Percentiles rank a stretch among this genome's conserved stretches.
phyloP scores from a whole-genome alignment of 2,329 filamentous ascomycete genomes.

The Pseudogymnoascus sp. region DNA sequence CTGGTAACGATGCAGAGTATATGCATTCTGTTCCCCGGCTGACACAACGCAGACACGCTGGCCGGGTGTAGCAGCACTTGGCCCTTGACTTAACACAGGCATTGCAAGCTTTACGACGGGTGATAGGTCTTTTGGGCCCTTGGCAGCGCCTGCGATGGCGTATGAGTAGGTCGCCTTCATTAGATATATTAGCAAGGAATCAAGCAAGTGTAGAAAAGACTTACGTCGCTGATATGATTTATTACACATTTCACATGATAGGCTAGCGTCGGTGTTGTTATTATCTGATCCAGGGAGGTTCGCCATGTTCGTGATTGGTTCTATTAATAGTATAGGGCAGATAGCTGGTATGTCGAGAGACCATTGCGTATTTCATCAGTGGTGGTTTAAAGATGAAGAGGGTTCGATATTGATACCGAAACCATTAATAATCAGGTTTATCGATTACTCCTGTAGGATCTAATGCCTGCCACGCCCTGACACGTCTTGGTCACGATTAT shows the following conservation, averaged over 20 bases:
- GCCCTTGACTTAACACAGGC: constrained; percentile 21
- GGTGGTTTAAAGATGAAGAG: neutral
- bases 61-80: constrained; percentile 19
- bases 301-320: neutral
- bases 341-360: neutral
- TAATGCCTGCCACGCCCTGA: too few relatives aligned
- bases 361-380: neutral
- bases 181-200: neutral
- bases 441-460: neutral
- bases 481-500: too few relatives aligned
- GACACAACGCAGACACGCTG: constrained; percentile 17
- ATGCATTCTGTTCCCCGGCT: constrained; percentile 15
- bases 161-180: constrained; percentile 16
- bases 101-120: constrained; percentile 20
- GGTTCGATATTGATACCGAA: neutral
- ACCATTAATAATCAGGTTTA: neutral
- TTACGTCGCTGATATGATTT: constrained; percentile 20
- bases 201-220: constrained; percentile 8
- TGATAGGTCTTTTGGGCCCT: constrained; percentile 12
- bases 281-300: neutral
- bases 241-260: constrained; percentile 12
- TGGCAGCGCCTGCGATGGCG: constrained; percentile 21
- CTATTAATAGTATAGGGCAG: neutral
- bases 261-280: neutral
- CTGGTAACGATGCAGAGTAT: constrained; percentile 11